Evolutionary conservation across 305 asterid genomes (phyloP).

Genomic region (Stenogyne calaminthoides): DNA sequence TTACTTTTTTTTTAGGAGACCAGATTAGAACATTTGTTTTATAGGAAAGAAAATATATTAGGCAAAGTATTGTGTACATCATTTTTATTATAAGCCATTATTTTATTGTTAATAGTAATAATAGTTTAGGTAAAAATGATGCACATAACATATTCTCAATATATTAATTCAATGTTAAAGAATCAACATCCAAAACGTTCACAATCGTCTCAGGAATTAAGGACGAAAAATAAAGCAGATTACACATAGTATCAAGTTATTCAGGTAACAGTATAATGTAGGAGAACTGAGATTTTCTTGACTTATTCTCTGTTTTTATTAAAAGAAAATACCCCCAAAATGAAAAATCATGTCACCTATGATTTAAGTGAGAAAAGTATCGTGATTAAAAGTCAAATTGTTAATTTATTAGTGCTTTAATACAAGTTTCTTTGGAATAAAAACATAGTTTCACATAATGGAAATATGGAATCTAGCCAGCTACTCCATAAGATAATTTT

Average conservation of each 20-base stretch:
- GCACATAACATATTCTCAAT: too few relatives aligned
- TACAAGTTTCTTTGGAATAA: background rate
- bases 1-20: too few relatives aligned
- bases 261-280: background rate
- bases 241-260: background rate
- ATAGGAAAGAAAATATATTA: too few relatives aligned
- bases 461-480: background rate
- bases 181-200: too few relatives aligned
- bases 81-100: too few relatives aligned
- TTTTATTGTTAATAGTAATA: too few relatives aligned
- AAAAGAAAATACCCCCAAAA: background rate
- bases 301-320: background rate
- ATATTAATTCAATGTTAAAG: too few relatives aligned
- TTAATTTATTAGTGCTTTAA: background rate
- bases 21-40: background rate
- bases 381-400: slow-evolving; percentile 16
- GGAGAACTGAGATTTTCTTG: background rate
- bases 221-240: too few relatives aligned
- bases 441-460: background rate
- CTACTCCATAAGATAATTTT: background rate
- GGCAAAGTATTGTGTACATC: too few relatives aligned
- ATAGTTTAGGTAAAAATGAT: too few relatives aligned
- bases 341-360: slow-evolving; percentile 18
- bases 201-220: too few relatives aligned
- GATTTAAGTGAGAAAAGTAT: slow-evolving; percentile 19